phyloP scores from a whole-genome alignment of 2,329 filamentous ascomycete species.

The Alternaria conjuncta region DNA sequence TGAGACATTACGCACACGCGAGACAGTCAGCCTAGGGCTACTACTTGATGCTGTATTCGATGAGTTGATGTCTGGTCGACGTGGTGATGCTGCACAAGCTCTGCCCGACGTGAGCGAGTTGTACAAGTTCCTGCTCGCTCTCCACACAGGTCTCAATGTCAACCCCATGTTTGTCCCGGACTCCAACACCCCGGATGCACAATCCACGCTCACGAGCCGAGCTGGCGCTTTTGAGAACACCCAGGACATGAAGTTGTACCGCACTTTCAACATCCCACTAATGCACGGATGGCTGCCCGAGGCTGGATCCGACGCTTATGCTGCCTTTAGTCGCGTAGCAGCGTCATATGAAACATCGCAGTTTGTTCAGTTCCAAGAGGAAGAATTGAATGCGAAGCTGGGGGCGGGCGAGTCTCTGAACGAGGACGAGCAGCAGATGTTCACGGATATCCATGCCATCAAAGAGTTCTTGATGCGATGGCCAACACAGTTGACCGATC shows the following conservation, averaged over 20 bases:
- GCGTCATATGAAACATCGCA: constrained; percentile 91
- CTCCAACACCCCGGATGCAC: constrained; percentile 45
- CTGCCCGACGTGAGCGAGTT: constrained; percentile 88
- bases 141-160: constrained; percentile 98
- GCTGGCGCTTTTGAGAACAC: constrained; percentile 88
- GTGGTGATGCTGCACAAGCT: constrained; percentile 67
- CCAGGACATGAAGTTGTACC: constrained; percentile 86
- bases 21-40: constrained; percentile 85
- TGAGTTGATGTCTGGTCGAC: constrained; percentile 81
- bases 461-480: constrained; percentile 80
- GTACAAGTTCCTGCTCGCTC: constrained; percentile 82
- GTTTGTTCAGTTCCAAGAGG: constrained; percentile 84
- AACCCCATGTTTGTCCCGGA: constrained; percentile 83
- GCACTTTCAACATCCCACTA: constrained; percentile 84
- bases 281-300: constrained; percentile 94
- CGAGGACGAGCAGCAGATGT: constrained; percentile 75
- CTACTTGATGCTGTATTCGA: constrained; percentile 91
- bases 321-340: constrained; percentile 75
- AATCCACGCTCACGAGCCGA: constrained; percentile 42
- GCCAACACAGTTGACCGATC: constrained; percentile 84
- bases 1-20: constrained; percentile 76
- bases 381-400: constrained; percentile 85
- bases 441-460: constrained; percentile 84
- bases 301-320: constrained; percentile 67
- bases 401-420: constrained; percentile 65